A percentile compares a stretch with the other conserved stretches of the same genome.
These are phyloP conservation scores for Penicillium diatomitis DNA, from an alignment of 495 filamentous ascomycete genomes.

Conservation along the genomic window DNA sequence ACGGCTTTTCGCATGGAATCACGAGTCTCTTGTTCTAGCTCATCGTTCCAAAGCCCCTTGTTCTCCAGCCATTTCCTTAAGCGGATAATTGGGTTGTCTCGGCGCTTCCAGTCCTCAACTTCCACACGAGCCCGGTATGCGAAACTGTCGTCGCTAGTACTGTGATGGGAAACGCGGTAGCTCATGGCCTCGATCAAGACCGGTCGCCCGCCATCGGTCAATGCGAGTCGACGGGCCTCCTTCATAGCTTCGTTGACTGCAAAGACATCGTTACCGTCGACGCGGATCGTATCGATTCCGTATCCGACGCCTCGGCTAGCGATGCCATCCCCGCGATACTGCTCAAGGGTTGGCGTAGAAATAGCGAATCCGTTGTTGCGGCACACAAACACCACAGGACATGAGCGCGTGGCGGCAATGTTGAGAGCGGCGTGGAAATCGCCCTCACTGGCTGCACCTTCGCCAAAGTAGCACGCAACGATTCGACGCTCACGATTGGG, in stretches of 20 bases:
- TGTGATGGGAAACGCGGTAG: constrained; percentile 94
- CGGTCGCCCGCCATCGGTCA: constrained; percentile 67
- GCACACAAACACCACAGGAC: constrained; percentile 90
- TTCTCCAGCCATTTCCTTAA: constrained; percentile 88
- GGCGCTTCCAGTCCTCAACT: constrained; percentile 95
- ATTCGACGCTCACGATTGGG: constrained; percentile 57
- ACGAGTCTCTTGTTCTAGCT: constrained; percentile 65
- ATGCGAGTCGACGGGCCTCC: constrained; percentile 65
- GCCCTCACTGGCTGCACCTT: constrained; percentile 94
- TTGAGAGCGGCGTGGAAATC: constrained; percentile 98
- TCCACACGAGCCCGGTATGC: constrained; percentile 90
- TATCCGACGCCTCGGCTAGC: constrained; percentile 92
- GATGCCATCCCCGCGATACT: constrained; percentile 96
- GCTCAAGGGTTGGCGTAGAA: constrained; percentile 85
- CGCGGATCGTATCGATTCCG: constrained; percentile 91
- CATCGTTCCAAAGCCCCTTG: constrained; percentile 73
- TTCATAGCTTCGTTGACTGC: constrained; percentile 81
- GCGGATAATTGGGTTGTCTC: constrained; percentile 89
- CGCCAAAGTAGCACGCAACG: constrained; percentile 87
- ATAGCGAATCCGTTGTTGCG: constrained; percentile 98
- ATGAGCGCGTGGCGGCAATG: constrained; percentile 86
- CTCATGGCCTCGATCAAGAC: constrained; percentile 95
- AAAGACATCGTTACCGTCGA: constrained; percentile 96
- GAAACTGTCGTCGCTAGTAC: constrained; percentile 94
- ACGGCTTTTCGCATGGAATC: constrained; percentile 61